Evolutionary conservation across 2,329 filamentous ascomycete genomes (phyloP).

Genomic region (Penicillium capsulatum): DNA sequence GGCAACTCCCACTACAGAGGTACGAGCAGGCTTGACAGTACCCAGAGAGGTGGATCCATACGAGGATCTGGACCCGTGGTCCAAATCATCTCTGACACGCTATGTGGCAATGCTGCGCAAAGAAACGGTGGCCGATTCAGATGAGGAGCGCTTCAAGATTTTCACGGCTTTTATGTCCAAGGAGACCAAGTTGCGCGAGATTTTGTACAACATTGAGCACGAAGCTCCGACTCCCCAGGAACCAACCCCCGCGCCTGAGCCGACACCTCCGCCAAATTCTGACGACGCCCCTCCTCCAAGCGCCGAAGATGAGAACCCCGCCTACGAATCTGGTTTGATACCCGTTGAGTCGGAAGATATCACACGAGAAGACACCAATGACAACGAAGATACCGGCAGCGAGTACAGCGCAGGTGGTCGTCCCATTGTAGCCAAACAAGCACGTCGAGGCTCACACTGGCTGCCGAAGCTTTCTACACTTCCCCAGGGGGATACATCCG

Average conservation of each 20-base stretch:
- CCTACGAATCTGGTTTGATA: slow-evolving; percentile 32
- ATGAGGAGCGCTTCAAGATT: slow-evolving; percentile 51
- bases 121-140: slow-evolving; percentile 46
- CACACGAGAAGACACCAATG: no score
- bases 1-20: slow-evolving; percentile 10
- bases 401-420: slow-evolving; percentile 53
- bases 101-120: slow-evolving; percentile 54
- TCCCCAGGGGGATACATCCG: slow-evolving; percentile 4
- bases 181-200: slow-evolving; percentile 46
- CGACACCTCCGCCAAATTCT: slow-evolving; percentile 1
- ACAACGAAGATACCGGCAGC: slow-evolving; percentile 32
- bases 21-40: slow-evolving; percentile 5
- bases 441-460: slow-evolving; percentile 13
- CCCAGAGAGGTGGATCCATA: slow-evolving; percentile 42
- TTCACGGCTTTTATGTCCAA: slow-evolving; percentile 50
- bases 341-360: slow-evolving; percentile 30
- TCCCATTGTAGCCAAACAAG: slow-evolving; percentile 39
- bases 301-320: slow-evolving; percentile 10
- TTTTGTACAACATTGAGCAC: slow-evolving; percentile 49
- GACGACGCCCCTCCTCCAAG: slow-evolving; percentile 1
- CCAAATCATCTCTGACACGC: slow-evolving; percentile 52
- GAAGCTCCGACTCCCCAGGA: slow-evolving; percentile 26
- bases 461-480: slow-evolving; percentile 12
- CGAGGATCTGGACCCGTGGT: slow-evolving; percentile 55
- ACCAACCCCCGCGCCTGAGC: slow-evolving; percentile 8